A percentile compares a stretch with the other conserved stretches of the same genome.
phyloP scores from a whole-genome alignment of 345 rosid species.

The Turritis glabra region DNA sequence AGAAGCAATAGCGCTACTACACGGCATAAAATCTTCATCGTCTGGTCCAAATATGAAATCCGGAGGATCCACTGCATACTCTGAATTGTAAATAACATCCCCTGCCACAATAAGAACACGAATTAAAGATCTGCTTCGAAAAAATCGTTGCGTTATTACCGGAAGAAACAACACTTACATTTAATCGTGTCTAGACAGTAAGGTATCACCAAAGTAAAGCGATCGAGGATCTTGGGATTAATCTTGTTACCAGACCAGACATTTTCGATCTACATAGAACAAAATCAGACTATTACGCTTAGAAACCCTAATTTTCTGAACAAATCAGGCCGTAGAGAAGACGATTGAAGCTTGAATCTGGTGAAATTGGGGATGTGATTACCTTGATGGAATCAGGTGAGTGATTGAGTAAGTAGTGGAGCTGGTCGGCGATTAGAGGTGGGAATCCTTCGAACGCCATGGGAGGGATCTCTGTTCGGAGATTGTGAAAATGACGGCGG shows the following conservation, averaged over 20 bases:
- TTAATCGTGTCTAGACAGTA: slow-evolving; percentile 78
- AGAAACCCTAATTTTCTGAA: slow-evolving; percentile 20
- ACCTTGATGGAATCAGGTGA: slow-evolving; percentile 66
- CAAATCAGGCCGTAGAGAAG: neutral
- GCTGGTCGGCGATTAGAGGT: slow-evolving; percentile 78
- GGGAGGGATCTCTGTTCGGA: neutral
- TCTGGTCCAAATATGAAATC: slow-evolving; percentile 83
- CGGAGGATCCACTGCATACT: slow-evolving; percentile 68
- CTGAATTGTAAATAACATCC: slow-evolving; percentile 85
- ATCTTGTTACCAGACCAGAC: slow-evolving; percentile 77
- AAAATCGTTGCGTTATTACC: neutral
- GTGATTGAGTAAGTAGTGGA: slow-evolving; percentile 72
- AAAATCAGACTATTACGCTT: neutral
- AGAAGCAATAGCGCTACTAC: slow-evolving; percentile 20
- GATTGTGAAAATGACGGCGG: neutral
- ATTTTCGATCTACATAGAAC: slow-evolving; percentile 65
- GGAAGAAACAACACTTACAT: slow-evolving; percentile 51
- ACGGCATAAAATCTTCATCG: slow-evolving; percentile 77
- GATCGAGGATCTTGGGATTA: slow-evolving; percentile 59
- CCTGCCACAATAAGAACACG: slow-evolving; percentile 46
- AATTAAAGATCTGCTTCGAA: neutral
- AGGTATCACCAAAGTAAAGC: slow-evolving; percentile 86
- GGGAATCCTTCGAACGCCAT: slow-evolving; percentile 75
- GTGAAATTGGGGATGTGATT: slow-evolving; percentile 3
- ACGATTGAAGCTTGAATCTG: neutral